Evolutionary conservation across 164 flowering plant genomes (phyloP), one percentile per base, ranked within the genome.

Genomic region (Taxillus chinensis): DNA sequence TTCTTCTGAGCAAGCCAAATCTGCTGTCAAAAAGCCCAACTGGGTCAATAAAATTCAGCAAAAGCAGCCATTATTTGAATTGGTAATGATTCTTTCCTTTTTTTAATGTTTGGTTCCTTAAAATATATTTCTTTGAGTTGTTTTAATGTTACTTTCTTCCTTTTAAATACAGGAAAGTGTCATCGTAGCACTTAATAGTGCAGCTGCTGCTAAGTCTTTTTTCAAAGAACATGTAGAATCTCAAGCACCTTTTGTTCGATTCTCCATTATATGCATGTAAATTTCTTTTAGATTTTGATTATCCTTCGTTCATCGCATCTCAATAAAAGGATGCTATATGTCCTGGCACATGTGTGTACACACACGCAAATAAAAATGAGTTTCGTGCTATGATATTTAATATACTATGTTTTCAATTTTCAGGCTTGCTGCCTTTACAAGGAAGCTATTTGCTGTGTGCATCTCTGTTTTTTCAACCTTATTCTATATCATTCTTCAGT

Each of bases 31-130:
- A 75, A 85, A 74, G 60, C 99, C 99, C 55, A 75, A 74, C 68
- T 95, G 99, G 99, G 70, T 84, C 68, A 64, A 80, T 62, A 80
- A 83, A 53, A 93, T 91, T 70, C 63, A 78, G 51, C 60, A 64
- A 50, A 80, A 73, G 71, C 73, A 76, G 58, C 71, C 74, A 57
- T 64, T 57, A 15, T 57, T 74, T 69, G 92, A 87, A 69, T 74
- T 89, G 96, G 99, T 95, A 85, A 13, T 11, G 45, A 14, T 15
- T 60, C 8, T 50, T 65, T 16, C 50, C 39, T 4, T 53, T 7
- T 48, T 48, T 43, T 8, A 43, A 43, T 6, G 46, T 9, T 48
- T 62, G 7, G n/a, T 27, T 39, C 41, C 15, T 39, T 27, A 4
- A 14, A 41, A 9, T 11, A 4, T 42, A 13, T 56, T 13, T 37